Evolutionary conservation across 2,329 filamentous ascomycete genomes (phyloP), one percentile per base, ranked within the genome.

Genomic region (Pseudogymnoascus sp.): DNA sequence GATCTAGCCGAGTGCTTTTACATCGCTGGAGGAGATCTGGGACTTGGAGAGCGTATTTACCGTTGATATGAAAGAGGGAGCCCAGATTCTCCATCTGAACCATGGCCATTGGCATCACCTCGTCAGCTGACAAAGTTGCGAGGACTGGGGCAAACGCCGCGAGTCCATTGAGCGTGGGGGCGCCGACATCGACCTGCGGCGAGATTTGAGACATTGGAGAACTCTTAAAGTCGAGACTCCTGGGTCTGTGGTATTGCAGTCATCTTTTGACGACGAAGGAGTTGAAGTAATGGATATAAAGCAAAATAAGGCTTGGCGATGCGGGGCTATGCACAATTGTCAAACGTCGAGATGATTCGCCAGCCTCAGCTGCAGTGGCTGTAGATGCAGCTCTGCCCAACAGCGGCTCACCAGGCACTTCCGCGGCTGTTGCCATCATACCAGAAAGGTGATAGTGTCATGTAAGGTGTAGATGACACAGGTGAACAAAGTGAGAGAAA

Each of bases 1-100:
- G 64, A 40, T 59, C 42, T 15, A 64, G 10, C 15, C 62, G 59
- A 19, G 35, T 31, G 36, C 19, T 38, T 26, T 35, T 50, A 31
- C 50, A 67, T 23, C 66, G 64, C 36, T 38, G 62, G 7, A 68
- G 44, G 60, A 62, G 62, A 31, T 64, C 63, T 15, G 66, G 65
- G 11, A 67, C 60, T 8, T 62, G 50, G 17, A 47, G 44, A 6
- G 66, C 64, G 26, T 64, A 53, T 33, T 62, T 10, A 5, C 66
- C 66, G 47, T 50, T 68, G 38, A 64, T 61, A 15, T 57, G 64
- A 50, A 68, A 60, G 3, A 61, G 36, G 13, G 63, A 64, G 2
- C 66, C 66, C 23, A 68, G 13, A 3, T 66, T 64, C 21, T 67
- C 64, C 64, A 68, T 62, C 35, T 68, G 66, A 19, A 68, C 6